Evolutionary conservation across 2,329 filamentous ascomycete genomes (phyloP).

Genomic region (Fusarium floridanum): DNA sequence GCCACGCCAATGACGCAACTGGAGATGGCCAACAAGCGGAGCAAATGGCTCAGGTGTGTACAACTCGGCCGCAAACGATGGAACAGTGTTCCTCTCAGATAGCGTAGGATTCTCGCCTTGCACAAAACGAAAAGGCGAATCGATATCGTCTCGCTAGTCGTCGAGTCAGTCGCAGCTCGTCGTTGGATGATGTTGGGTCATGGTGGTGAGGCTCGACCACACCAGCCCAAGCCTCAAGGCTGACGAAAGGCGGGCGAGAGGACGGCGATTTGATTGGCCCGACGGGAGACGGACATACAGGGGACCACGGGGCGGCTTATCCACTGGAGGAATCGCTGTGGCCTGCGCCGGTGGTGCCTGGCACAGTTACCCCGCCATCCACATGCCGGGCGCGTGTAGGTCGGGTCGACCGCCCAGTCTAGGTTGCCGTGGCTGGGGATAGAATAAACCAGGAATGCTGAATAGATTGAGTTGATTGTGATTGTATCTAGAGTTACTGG

Average conservation of each 20-base stretch:
- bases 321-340: constrained; percentile 25
- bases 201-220: constrained; percentile 44
- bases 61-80: not conserved
- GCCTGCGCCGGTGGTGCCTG: constrained; percentile 12
- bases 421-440: constrained; percentile 19
- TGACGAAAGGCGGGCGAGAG: constrained; percentile 33
- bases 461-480: not conserved
- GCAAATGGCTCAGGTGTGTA: not conserved
- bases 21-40: constrained; percentile 30
- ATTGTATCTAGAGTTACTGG: not conserved
- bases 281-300: constrained; percentile 7
- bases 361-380: constrained; percentile 36
- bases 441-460: not conserved
- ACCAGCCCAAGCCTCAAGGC: constrained; percentile 37
- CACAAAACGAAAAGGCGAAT: constrained; percentile 1
- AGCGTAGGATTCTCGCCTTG: not conserved
- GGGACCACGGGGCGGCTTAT: constrained; percentile 1
- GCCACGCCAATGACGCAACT: constrained; percentile 45
- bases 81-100: not conserved
- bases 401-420: constrained; percentile 5
- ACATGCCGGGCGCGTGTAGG: constrained; percentile 34
- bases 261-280: constrained; percentile 26
- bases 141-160: constrained; percentile 8
- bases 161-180: constrained; percentile 30
- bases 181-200: constrained; percentile 41